Conservation (phyloP, 1,139 yeast species). For the Candida buenavistaensis region DNA sequence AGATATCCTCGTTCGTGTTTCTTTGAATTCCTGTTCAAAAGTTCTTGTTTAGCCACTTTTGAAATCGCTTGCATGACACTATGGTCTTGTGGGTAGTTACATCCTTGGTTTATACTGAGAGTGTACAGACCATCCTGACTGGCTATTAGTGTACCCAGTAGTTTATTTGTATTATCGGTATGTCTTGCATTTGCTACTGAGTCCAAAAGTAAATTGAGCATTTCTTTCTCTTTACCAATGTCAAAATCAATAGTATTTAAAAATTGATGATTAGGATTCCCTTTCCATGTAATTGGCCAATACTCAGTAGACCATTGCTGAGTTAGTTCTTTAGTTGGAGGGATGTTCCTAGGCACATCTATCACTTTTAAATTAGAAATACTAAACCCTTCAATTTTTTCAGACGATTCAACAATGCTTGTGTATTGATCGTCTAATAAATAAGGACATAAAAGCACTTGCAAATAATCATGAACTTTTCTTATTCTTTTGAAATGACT, state of each 20-base stretch:
- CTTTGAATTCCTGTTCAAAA: slow-evolving; percentile 24
- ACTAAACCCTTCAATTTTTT: slow-evolving; percentile 14
- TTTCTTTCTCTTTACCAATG: slow-evolving; percentile 37
- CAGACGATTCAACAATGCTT: slow-evolving; percentile 17
- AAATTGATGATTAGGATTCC: slow-evolving; percentile 80
- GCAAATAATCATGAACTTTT: slow-evolving; percentile 19
- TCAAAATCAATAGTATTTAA: slow-evolving; percentile 55
- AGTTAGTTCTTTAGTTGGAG: slow-evolving; percentile 62
- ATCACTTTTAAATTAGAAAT: slow-evolving; percentile 12
- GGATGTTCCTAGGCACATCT: slow-evolving; percentile 37
- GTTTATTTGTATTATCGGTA: background rate
- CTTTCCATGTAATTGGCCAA: slow-evolving; percentile 96
- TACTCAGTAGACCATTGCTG: slow-evolving; percentile 59
- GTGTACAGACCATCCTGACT: slow-evolving; percentile 14
- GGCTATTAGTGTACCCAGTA: slow-evolving; percentile 12
- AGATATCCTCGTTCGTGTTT: slow-evolving; percentile 47
- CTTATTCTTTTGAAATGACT: slow-evolving; percentile 36
- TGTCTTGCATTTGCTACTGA: slow-evolving; percentile 7
- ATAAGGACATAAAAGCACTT: slow-evolving; percentile 31
- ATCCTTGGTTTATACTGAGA: slow-evolving; percentile 23
- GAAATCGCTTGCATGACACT: slow-evolving; percentile 73
- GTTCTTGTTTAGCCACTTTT: slow-evolving; percentile 54
- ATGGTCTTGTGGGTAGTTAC: slow-evolving; percentile 58
- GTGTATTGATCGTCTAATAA: slow-evolving; percentile 16
- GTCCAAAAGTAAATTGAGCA: slow-evolving; percentile 31